Evolutionary conservation across 2,329 filamentous ascomycete genomes (phyloP).

Genomic region (Colletotrichum sp.): DNA sequence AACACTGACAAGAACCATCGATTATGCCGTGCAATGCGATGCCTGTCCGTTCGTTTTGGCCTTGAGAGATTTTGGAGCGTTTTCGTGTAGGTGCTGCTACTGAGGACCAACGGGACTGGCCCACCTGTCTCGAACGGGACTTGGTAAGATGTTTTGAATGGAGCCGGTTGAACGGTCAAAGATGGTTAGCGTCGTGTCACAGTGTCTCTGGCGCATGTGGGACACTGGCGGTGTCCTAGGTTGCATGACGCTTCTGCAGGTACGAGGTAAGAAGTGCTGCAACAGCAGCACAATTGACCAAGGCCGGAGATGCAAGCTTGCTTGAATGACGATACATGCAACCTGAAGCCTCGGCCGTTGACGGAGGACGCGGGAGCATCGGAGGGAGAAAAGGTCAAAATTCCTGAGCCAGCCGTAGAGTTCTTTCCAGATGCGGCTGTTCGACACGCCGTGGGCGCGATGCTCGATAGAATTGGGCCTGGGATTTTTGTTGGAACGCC

Average conservation of each 20-base stretch:
- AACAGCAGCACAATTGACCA: neutral
- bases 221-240: slow-evolving; percentile 6
- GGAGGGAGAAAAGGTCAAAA: slow-evolving; percentile 2
- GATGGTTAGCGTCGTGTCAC: slow-evolving; percentile 8
- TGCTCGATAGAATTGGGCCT: neutral
- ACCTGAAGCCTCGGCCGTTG: neutral
- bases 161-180: slow-evolving; percentile 1
- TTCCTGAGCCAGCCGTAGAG: neutral
- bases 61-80: neutral
- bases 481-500: slow-evolving; percentile 6
- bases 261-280: slow-evolving; percentile 22
- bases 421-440: neutral
- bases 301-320: neutral
- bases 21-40: neutral
- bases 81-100: neutral
- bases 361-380: slow-evolving; percentile 3
- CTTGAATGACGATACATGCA: neutral
- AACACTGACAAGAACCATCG: neutral
- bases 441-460: neutral
- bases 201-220: slow-evolving; percentile 16
- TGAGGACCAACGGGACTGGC: neutral
- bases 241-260: slow-evolving; percentile 28
- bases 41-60: neutral
- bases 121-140: slow-evolving; percentile 5
- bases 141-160: neutral